These are phyloP conservation scores for Aspergillus ochraceus DNA, from an alignment of 2,329 filamentous ascomycete genomes.

Conservation along the genomic window DNA sequence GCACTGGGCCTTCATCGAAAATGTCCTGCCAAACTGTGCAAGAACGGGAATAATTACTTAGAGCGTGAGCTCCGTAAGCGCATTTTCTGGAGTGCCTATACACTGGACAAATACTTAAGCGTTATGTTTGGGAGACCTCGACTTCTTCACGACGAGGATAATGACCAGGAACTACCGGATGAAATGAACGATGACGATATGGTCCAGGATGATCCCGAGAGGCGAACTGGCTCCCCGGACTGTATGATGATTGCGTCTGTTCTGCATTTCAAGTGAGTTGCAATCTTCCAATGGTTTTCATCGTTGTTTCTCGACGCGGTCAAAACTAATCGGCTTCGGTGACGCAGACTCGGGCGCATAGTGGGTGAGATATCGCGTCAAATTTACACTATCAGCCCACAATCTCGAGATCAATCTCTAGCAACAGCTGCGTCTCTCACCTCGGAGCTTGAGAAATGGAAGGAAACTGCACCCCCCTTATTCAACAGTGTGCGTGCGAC, in stretches of 20 bases:
- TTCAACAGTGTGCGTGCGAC: slow-evolving; percentile 39
- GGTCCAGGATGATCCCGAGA: slow-evolving; percentile 41
- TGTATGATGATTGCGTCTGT: slow-evolving; percentile 43
- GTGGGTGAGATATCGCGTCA: slow-evolving; percentile 49
- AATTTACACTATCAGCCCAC: slow-evolving; percentile 38
- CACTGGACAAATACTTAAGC: slow-evolving; percentile 62
- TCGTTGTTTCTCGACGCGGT: background rate
- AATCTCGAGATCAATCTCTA: slow-evolving; percentile 29
- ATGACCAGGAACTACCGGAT: slow-evolving; percentile 60
- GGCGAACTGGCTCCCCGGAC: slow-evolving; percentile 35
- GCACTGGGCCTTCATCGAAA: slow-evolving; percentile 43
- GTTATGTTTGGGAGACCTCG: slow-evolving; percentile 63
- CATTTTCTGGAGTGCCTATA: slow-evolving; percentile 65
- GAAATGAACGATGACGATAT: slow-evolving; percentile 60
- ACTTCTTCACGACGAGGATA: slow-evolving; percentile 63
- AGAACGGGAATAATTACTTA: slow-evolving; percentile 31
- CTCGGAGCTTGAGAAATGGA: slow-evolving; percentile 37
- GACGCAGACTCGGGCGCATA: slow-evolving; percentile 51
- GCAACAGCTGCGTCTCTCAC: slow-evolving; percentile 37
- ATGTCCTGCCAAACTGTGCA: slow-evolving; percentile 26
- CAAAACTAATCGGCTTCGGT: background rate
- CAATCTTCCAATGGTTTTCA: background rate
- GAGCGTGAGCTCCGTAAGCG: slow-evolving; percentile 56
- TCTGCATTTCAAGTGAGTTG: slow-evolving; percentile 36
- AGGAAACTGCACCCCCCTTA: slow-evolving; percentile 34